Evolutionary conservation across 164 flowering plant genomes (phyloP).

Genomic region (Dillenia turbinata): DNA sequence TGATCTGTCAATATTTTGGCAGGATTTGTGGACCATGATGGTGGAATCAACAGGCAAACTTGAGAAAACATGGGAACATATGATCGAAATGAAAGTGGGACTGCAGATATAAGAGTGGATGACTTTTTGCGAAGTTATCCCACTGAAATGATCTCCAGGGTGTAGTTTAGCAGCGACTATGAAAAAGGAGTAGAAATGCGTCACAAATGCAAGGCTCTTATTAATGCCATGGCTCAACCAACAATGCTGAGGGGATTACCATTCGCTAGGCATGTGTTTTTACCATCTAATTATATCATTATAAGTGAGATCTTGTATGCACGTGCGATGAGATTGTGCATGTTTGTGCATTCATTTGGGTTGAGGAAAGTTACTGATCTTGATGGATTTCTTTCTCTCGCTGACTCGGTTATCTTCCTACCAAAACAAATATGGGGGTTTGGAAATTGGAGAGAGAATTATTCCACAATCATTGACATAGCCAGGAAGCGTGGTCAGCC

Average conservation of each 20-base stretch:
- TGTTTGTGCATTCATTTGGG: neutral
- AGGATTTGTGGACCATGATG: conserved; percentile 17
- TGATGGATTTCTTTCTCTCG: neutral
- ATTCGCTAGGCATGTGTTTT: conserved; percentile 11
- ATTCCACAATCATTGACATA: conserved; percentile 25
- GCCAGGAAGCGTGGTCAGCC: conserved; percentile 24
- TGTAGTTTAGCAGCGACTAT: conserved; percentile 20
- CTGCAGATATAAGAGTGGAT: conserved; percentile 14
- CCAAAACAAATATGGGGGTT: conserved; percentile 25
- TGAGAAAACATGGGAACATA: conserved; percentile 16
- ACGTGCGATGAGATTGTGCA: neutral
- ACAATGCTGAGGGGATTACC: conserved; percentile 15
- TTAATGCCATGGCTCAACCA: conserved; percentile 8
- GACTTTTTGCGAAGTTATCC: conserved; percentile 17
- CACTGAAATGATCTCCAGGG: conserved; percentile 18
- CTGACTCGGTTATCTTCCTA: conserved; percentile 27
- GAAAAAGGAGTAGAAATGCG: conserved; percentile 15
- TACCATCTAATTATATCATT: neutral
- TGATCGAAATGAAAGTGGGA: conserved; percentile 5
- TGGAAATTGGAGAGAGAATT: conserved; percentile 41
- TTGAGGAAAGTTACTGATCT: conserved; percentile 1
- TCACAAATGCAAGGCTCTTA: conserved; percentile 10
- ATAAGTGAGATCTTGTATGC: neutral
- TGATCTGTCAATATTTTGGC: neutral
- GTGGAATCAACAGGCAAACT: conserved; percentile 13